Evolutionary conservation across 2,329 filamentous ascomycete genomes (phyloP).

Genomic region (Neurospora sp.): DNA sequence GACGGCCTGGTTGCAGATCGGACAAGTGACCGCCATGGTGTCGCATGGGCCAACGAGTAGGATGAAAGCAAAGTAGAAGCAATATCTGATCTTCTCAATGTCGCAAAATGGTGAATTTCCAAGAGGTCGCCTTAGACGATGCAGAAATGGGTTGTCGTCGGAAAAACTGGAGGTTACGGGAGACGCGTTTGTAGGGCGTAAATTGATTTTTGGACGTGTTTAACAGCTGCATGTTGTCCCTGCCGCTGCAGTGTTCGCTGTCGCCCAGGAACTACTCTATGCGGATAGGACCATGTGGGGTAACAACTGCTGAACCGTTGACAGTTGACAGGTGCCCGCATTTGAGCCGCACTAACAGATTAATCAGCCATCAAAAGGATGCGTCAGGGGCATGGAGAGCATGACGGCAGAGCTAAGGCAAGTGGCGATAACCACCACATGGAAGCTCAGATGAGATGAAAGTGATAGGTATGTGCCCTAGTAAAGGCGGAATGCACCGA

Average conservation of each 20-base stretch:
- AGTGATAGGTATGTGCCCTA: background rate
- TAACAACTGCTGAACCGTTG: background rate
- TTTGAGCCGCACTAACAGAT: background rate
- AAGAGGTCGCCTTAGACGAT: background rate
- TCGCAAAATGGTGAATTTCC: background rate
- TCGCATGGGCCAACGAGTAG: background rate
- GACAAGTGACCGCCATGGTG: constrained; percentile 54
- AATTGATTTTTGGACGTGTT: background rate
- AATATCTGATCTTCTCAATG: background rate
- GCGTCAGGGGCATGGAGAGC: background rate
- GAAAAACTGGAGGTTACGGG: background rate
- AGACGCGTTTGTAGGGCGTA: background rate
- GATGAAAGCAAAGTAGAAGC: background rate
- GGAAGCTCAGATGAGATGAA: background rate
- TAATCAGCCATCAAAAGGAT: background rate
- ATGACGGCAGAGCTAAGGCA: background rate
- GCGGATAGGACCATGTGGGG: background rate
- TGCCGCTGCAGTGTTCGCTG: background rate
- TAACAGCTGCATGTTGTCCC: background rate
- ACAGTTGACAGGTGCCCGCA: background rate
- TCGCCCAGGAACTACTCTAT: background rate
- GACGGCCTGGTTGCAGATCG: constrained; percentile 68
- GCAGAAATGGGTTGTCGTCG: background rate
- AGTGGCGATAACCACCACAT: no score
- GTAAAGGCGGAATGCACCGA: background rate